Evolutionary conservation across 1,284 basidiomycete genomes (phyloP), one percentile per base, ranked within the genome.

Genomic region (Moniliophthora roreri): DNA sequence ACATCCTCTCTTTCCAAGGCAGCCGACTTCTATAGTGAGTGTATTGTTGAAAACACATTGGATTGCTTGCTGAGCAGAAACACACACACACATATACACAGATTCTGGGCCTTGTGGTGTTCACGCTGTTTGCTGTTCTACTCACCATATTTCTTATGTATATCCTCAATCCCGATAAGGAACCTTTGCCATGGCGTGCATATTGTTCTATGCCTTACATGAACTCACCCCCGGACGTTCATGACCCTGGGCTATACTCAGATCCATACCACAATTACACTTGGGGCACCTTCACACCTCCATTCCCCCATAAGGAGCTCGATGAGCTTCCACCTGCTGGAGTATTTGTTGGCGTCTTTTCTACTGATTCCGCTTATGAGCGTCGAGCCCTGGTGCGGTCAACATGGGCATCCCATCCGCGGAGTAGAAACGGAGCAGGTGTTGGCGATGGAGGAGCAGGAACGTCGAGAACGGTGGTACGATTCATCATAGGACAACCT

Each of bases 121-220:
- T 91, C 62, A 81, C 84, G 52, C 75, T 88, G 53, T 85, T 95
- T 63, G 84, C 85, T 54, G 81, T 92, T 57, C 85, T 85, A 59
- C 78, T 91, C 60, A 89, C 91, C 53, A 82, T 93, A 54, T 77
- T 91, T 51, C 80, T 98, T 68, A 95, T 94, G 66, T 90, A 96
- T 69, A 82, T 95, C 58, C 83, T 98, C 65, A 95, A 98, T 67
- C 93, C 95, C 42, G 96, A 99, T 79, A 98, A 98, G 69, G 89
- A 91, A 53, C 89, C 93, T 13, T 73, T 96, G 26, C 95, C 95
- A 40, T 99, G 95, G 94, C 85, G 94, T 59, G 85, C 87, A 23
- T 96, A 96, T 68, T 98, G 96, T 70, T 81, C 89, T 50, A 73
- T 85, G 57, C 79, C 84, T 38, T 76, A 79, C 34, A 77, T 81